Evolutionary conservation across 2,329 filamentous ascomycete species (phyloP).

Genomic region (Paecilomyces variotii): DNA sequence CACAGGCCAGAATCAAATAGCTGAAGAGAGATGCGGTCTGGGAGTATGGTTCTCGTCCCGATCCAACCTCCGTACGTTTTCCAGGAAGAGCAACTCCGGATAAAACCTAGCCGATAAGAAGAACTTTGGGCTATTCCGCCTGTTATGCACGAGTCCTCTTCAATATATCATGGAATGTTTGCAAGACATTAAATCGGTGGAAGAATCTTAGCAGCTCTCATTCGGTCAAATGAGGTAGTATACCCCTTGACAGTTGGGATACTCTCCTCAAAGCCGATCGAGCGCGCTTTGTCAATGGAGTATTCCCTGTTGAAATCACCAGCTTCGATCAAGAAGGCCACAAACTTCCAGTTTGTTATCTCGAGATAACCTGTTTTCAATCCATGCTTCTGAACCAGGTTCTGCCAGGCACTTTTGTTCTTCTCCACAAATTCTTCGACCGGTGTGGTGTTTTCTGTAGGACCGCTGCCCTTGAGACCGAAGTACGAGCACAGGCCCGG

Average conservation of each 20-base stretch:
- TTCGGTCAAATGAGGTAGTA: slow-evolving; percentile 13
- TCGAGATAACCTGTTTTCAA: slow-evolving; percentile 11
- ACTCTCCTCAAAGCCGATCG: slow-evolving; percentile 13
- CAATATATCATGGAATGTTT: no score
- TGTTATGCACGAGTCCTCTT: no score
- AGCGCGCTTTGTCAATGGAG: slow-evolving; percentile 9
- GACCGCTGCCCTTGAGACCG: slow-evolving; percentile 14
- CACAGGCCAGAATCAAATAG: no score
- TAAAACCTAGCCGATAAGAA: no score
- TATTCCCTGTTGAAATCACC: slow-evolving; percentile 16
- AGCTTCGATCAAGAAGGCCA: slow-evolving; percentile 11
- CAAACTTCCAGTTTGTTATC: slow-evolving; percentile 12
- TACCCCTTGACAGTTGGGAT: slow-evolving; percentile 15
- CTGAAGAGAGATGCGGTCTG: no score
- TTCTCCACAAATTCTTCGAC: slow-evolving; percentile 9
- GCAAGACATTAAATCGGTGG: background rate
- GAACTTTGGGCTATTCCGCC: no score
- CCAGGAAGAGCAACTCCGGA: no score
- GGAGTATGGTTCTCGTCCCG: no score
- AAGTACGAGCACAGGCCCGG: slow-evolving; percentile 19
- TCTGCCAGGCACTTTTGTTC: slow-evolving; percentile 8
- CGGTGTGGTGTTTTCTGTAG: slow-evolving; percentile 3
- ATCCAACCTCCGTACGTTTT: no score
- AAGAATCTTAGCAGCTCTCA: slow-evolving; percentile 9
- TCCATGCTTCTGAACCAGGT: slow-evolving; percentile 6